Evolutionary conservation across 371 early-diverging fungal species (phyloP).

Genomic region (Syncephalastrum monosporum): DNA sequence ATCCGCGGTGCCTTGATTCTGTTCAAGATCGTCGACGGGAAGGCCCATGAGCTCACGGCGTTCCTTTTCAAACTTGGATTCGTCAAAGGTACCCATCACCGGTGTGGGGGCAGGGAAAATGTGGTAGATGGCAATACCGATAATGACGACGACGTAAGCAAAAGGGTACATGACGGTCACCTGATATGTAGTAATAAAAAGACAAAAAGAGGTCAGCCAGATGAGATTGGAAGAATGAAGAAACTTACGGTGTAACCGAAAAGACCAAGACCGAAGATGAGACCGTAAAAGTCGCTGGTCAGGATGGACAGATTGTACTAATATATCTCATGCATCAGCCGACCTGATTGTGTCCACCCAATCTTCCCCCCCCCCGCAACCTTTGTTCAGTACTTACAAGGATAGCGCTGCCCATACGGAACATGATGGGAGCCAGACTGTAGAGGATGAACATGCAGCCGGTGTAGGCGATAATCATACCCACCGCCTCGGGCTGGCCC

Average conservation of each 20-base stretch:
- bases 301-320: slow-evolving; percentile 69
- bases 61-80: slow-evolving; percentile 13
- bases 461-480: slow-evolving; percentile 58
- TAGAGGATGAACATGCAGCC: slow-evolving; percentile 69
- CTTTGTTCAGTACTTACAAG: slow-evolving; percentile 17
- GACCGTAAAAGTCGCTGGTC: slow-evolving; percentile 74
- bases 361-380: too few species aligned
- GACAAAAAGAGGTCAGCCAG: not conserved
- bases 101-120: slow-evolving; percentile 46
- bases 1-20: not conserved
- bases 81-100: slow-evolving; percentile 22
- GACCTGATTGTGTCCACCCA: too few species aligned
- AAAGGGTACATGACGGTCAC: slow-evolving; percentile 59
- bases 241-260: slow-evolving; percentile 50
- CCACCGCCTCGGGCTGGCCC: slow-evolving; percentile 32
- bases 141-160: slow-evolving; percentile 58
- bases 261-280: slow-evolving; percentile 65
- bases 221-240: not conserved
- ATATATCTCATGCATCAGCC: too few species aligned
- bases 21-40: slow-evolving; percentile 16
- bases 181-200: slow-evolving; percentile 5
- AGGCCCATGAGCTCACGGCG: slow-evolving; percentile 13
- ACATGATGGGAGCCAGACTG: slow-evolving; percentile 61
- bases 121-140: slow-evolving; percentile 63
- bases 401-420: slow-evolving; percentile 67